These are phyloP conservation scores for Colletotrichum destructivum DNA, from an alignment of 2,329 filamentous ascomycete species.

Conservation along the genomic window DNA sequence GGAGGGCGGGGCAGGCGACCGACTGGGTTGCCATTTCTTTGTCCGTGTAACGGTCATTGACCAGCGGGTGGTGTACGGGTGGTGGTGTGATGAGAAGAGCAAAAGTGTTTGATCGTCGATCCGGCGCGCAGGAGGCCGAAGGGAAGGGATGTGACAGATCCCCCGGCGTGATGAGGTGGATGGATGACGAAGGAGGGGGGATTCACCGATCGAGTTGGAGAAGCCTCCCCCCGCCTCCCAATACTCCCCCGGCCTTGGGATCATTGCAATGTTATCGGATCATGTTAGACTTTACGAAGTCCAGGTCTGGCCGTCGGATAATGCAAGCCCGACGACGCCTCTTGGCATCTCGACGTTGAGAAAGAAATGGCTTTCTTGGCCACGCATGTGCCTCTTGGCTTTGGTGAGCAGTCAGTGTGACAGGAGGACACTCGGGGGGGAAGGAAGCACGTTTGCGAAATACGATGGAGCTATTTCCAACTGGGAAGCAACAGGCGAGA, in stretches of 20 bases:
- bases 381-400: constrained; percentile 13
- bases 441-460: background rate
- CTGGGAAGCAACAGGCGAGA: constrained; percentile 30
- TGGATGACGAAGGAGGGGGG: background rate
- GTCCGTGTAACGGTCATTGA: constrained; percentile 38
- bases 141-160: background rate
- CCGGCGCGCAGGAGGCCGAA: background rate
- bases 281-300: constrained; percentile 9
- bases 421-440: too few species aligned
- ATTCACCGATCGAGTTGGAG: too few species aligned
- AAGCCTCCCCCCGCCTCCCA: too few species aligned
- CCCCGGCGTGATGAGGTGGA: background rate
- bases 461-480: constrained; percentile 33
- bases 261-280: background rate
- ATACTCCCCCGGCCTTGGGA: background rate
- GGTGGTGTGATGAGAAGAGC: background rate
- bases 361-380: constrained; percentile 29
- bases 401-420: background rate
- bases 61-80: background rate
- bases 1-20: background rate
- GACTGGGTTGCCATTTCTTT: constrained; percentile 17
- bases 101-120: background rate
- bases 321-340: background rate
- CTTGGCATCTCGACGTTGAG: constrained; percentile 36
- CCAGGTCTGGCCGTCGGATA: constrained; percentile 27